Conservation (phyloP, 257 asterid species). For the Nicotiana otophora region DNA sequence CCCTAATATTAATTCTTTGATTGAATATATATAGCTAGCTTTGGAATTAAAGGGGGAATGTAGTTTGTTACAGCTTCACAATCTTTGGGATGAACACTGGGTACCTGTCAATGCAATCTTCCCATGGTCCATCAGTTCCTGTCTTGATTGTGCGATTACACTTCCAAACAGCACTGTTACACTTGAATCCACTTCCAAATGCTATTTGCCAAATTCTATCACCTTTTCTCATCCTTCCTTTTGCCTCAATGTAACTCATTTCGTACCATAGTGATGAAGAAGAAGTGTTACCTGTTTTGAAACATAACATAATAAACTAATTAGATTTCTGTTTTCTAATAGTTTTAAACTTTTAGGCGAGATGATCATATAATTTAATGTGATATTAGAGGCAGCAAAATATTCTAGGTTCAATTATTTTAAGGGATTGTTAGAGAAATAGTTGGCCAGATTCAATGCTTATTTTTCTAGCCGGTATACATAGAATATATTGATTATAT, state of each 20-base stretch:
- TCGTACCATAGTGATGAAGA: slow-evolving; percentile 89
- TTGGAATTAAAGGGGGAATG: neutral
- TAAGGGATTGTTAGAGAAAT: too few species aligned
- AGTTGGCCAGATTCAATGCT: too few species aligned
- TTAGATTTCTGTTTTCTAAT: neutral
- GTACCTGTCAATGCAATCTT: slow-evolving; percentile 64
- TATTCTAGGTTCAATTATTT: too few species aligned
- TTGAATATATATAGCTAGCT: neutral
- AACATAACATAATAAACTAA: neutral
- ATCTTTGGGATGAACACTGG: slow-evolving; percentile 80
- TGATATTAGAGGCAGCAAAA: too few species aligned
- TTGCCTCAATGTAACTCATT: slow-evolving; percentile 55
- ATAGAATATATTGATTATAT: too few species aligned
- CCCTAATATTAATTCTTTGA: neutral
- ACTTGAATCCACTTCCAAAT: slow-evolving; percentile 79
- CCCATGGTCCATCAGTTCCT: slow-evolving; percentile 67
- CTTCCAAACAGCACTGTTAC: slow-evolving; percentile 86
- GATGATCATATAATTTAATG: too few species aligned
- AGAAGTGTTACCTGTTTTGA: slow-evolving; percentile 39
- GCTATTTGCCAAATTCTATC: slow-evolving; percentile 85
- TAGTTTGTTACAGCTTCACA: slow-evolving; percentile 47
- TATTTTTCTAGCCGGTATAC: too few species aligned
- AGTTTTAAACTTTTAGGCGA: too few species aligned
- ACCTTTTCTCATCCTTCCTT: slow-evolving; percentile 78
- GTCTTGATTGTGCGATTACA: slow-evolving; percentile 58